Evolutionary conservation across 1,139 yeast species (phyloP), one percentile per base, ranked within the genome.

Genomic region (Pichia sp.): DNA sequence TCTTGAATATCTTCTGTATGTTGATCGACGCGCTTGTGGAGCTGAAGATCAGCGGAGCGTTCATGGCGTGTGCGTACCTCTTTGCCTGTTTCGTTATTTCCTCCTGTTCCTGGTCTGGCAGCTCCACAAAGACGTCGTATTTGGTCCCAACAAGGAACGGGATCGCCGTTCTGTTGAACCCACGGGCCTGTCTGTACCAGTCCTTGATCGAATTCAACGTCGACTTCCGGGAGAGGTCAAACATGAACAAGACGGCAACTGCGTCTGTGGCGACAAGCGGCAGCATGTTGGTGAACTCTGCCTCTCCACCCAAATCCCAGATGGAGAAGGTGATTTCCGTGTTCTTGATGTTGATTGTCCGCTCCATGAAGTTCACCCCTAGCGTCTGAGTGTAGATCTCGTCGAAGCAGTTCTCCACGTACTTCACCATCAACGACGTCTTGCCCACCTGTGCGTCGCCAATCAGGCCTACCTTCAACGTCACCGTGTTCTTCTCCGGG

Each of bases 401-500:
- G 67, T 90, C 96, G 68, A 88, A 93, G 46, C 90, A 82, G 52
- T 96, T 96, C 67, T 93, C 97, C 23, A 93, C 98, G 67, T 93
- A 93, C 67, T 93, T 92, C 36, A 92, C 97, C 99, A 93, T 93
- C 55, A 93, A 73, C 8, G 98, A 90, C 0, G 99, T 93, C 67
- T 93, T 93, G 5, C 99, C 99, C n/a, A 93, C 93, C 65, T 90
- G 96, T 1, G 97, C 95, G 69, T 95, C 99, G 8, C 99, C 99
- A 53, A 93, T 85, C 54, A 93, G 80, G 8, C 98, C 99, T 26
- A 93, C 90, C 67, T 93, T 95, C 50, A 93, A 77, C 10, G 95
- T 90, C 44, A 90, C 93, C 59, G 75, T 70, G 59, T 74, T 76
- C 56, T 70, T 46, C 8, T 49, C 56, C 5, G 43, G 49, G 16